Evolutionary conservation across 495 filamentous ascomycete species (phyloP), one percentile per base, ranked within the genome.

Genomic region (Talaromyces proteolyticus): DNA sequence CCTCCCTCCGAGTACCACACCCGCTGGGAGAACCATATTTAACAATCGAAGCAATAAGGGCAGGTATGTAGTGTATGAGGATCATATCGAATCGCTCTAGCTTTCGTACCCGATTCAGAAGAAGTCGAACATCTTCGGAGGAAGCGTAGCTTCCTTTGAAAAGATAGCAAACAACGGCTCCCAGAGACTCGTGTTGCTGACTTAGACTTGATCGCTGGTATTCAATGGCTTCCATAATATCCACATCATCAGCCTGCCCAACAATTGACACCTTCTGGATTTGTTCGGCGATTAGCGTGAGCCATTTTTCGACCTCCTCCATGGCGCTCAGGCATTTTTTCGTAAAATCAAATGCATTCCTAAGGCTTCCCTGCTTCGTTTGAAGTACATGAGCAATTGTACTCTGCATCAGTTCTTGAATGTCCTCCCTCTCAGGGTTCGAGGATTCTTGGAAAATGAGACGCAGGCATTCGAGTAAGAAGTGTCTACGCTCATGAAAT

Each of bases 181-280:
- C 81, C n/a, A 99, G 76, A 6, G 83, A 79, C 62, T 96, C 92
- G 61, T 97, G 94, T 64, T 97, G 91, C 58, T 86, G 79, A 14
- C 79, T 77, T 23, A 97, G 73, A 55, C 85, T 90, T 19, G 68
- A 59, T 26, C 85, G 79, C 57, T 94, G 84, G 56, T 85, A 80
- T 49, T 87, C 82, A 25, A 89, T 74, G 4, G 81, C 81, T 57
- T 96, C 89, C 48, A 76, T 72, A 3, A 81, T 59, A 45, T 89
- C 81, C 7, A 68, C 65, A 38, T 79, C 65, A 19, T 75, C 73
- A 14, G 65, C 65, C 52, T 83, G 74, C 5, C 85, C 84, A 3
- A 95, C 71, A 6, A 95, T 73, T 4, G 80, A 75, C 6, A 80
- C 76, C 36, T 85, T 87, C 34, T 87, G 82, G 23, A 83, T 64